Base-by-base conservation (phyloP, 306 rosid species). In the Dryas alaskensis region DNA sequence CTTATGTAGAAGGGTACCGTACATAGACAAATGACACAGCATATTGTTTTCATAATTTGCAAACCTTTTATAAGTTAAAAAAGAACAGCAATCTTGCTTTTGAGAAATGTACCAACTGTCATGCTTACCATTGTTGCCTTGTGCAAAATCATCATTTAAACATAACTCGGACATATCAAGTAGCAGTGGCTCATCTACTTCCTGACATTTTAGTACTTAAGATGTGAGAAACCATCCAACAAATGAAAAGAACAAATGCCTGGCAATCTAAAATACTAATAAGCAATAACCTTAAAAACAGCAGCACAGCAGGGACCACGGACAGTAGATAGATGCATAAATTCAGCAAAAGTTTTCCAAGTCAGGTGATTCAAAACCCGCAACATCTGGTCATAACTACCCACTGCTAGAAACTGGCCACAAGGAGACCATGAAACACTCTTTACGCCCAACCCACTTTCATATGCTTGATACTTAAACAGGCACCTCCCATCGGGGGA, bases 301-400 rank as follows among this genome's bases (percentile, higher is more conserved):
- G 93, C 90, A 40, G 98, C 84, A 85, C 79, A 85, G 78, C 97
- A 89, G 49, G 96, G 94, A 73, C 89, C 84, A 13, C 97, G 97
- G 58, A 93, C 92, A 11, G 89, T 84, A 77, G 87, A 81, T 42
- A 83, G 86, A 67, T 93, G 98, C 91, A 91, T 77, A 70, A 93
- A 86, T 85, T 93, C 98, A n/a, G 98, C 98, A 85, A 93, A 93
- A 75, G 97, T 93, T 80, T 89, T 93, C 98, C 98, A 93, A 71
- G 97, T 93, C 47, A 93, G 84, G 80, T 88, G 98, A 88, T 88
- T 89, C 74, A 93, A 84, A 78, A 91, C 96, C 78, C 97, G 89
- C 92, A 94, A 81, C 95, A 88, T 94, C 85, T 94, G 96, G 75
- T 94, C 99, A 81, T 91, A 94, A 79, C 98, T 93, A 58, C 98